Evolutionary conservation across 805 yeast genomes (phyloP).

Genomic region (Yamadazyma olivae): DNA sequence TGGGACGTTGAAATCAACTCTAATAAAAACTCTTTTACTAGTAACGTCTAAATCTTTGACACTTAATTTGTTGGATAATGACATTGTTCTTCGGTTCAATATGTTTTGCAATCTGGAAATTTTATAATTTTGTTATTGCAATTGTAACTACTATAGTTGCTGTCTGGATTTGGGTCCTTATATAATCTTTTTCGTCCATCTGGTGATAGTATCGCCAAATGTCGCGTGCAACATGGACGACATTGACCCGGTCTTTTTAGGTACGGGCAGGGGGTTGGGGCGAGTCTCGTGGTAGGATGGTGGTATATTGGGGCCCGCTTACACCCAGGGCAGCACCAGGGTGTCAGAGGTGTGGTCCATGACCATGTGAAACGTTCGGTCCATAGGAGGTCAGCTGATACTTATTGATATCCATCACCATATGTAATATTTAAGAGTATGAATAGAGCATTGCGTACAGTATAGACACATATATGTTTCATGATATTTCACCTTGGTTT

Average conservation of each 20-base stretch:
- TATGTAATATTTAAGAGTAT: too few relatives aligned
- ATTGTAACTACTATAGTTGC: background rate
- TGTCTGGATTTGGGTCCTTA: too few relatives aligned
- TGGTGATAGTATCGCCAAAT: conserved; percentile 12
- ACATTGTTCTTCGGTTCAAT: conserved; percentile 48
- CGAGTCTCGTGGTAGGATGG: background rate
- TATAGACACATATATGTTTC: too few relatives aligned
- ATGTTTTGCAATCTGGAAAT: background rate
- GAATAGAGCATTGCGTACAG: too few relatives aligned
- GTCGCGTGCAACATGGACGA: conserved; percentile 1
- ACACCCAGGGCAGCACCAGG: too few relatives aligned
- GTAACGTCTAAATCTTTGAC: conserved; percentile 85
- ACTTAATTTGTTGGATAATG: conserved; percentile 88
- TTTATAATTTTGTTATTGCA: background rate
- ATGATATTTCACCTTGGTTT: too few relatives aligned
- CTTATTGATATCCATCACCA: too few relatives aligned
- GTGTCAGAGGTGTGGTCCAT: too few relatives aligned
- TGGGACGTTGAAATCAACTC: conserved; percentile 96
- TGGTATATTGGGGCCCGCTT: background rate
- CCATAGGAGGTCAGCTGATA: too few relatives aligned
- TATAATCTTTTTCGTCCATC: conserved; percentile 14
- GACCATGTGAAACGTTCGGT: too few relatives aligned
- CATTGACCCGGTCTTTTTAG: background rate
- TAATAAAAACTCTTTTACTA: conserved; percentile 95
- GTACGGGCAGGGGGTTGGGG: background rate